Percentiles rank a stretch among this genome's conserved stretches.
phyloP scores from a whole-genome alignment of 768 basidiomycete species.

The Pisolithus tinctorius region DNA sequence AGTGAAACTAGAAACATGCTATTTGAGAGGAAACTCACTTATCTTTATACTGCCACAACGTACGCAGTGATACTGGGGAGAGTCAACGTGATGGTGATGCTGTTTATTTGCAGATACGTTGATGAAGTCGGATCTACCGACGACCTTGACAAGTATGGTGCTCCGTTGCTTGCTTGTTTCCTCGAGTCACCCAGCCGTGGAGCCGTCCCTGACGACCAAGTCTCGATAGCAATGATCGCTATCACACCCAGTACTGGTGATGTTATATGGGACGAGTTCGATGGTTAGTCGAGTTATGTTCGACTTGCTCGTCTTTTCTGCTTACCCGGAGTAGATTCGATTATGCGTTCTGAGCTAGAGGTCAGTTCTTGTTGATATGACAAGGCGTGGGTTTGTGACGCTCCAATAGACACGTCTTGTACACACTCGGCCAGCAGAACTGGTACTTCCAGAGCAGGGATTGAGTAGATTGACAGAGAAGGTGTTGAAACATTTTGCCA shows the following conservation, averaged over 20 bases:
- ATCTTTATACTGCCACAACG: slow-evolving; percentile 86
- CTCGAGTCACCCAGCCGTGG: slow-evolving; percentile 39
- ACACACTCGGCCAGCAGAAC: slow-evolving; percentile 77
- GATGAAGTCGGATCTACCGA: slow-evolving; percentile 72
- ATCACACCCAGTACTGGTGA: slow-evolving; percentile 88
- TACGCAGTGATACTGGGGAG: slow-evolving; percentile 32
- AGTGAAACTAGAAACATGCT: slow-evolving; percentile 66
- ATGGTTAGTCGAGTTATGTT: slow-evolving; percentile 40
- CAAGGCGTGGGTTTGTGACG: slow-evolving; percentile 2
- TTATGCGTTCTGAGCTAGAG: slow-evolving; percentile 87
- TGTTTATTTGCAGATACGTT: slow-evolving; percentile 53
- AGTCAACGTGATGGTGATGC: slow-evolving; percentile 5
- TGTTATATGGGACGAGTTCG: slow-evolving; percentile 88
- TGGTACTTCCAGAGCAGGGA: slow-evolving; percentile 55
- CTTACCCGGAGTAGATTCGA: slow-evolving; percentile 44
- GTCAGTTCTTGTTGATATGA: slow-evolving; percentile 29
- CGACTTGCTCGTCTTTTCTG: background rate
- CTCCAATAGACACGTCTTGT: slow-evolving; percentile 68
- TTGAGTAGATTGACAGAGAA: slow-evolving; percentile 69
- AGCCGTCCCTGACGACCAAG: slow-evolving; percentile 21
- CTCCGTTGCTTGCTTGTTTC: slow-evolving; percentile 69
- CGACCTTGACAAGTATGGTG: slow-evolving; percentile 45
- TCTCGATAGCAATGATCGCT: slow-evolving; percentile 64
- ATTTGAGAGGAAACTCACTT: slow-evolving; percentile 68
- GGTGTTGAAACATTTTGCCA: slow-evolving; percentile 65